These are phyloP conservation scores for Solanum sitiens DNA, from an alignment of 257 asterid species.

Conservation along the genomic window DNA sequence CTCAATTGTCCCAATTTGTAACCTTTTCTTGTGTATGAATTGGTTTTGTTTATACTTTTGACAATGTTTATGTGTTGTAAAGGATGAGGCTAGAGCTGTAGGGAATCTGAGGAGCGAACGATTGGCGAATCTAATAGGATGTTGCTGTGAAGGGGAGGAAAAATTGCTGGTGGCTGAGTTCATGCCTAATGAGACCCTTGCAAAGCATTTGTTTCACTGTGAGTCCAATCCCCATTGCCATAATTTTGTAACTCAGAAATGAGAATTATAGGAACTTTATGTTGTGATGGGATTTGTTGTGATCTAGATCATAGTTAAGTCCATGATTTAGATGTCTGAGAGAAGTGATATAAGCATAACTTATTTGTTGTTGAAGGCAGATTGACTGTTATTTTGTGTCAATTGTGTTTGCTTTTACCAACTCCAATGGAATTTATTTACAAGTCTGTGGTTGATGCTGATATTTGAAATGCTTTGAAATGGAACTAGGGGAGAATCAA, in stretches of 20 bases:
- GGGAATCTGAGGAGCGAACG: slow-evolving; percentile 35
- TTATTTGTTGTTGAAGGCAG: neutral
- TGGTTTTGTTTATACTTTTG: neutral
- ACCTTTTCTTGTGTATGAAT: neutral
- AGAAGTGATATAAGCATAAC: neutral
- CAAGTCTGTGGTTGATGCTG: neutral
- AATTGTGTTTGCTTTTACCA: neutral
- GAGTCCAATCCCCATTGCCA: neutral
- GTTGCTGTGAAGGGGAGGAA: slow-evolving; percentile 33
- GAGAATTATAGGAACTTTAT: neutral
- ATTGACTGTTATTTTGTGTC: neutral
- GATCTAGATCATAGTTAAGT: neutral
- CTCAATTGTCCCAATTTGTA: neutral
- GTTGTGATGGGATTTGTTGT: neutral
- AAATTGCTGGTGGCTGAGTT: slow-evolving; percentile 42
- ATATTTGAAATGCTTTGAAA: neutral
- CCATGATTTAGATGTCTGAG: neutral
- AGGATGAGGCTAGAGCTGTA: slow-evolving; percentile 38
- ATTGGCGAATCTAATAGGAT: slow-evolving; percentile 37
- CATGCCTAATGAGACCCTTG: slow-evolving; percentile 45
- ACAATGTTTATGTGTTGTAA: neutral
- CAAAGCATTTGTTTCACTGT: slow-evolving; percentile 46
- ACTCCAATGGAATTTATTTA: neutral
- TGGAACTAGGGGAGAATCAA: slow-evolving; percentile 34
- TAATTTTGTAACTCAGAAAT: neutral